Base-by-base conservation (phyloP, 129 eudicot species). In the Cynara cardunculus region DNA sequence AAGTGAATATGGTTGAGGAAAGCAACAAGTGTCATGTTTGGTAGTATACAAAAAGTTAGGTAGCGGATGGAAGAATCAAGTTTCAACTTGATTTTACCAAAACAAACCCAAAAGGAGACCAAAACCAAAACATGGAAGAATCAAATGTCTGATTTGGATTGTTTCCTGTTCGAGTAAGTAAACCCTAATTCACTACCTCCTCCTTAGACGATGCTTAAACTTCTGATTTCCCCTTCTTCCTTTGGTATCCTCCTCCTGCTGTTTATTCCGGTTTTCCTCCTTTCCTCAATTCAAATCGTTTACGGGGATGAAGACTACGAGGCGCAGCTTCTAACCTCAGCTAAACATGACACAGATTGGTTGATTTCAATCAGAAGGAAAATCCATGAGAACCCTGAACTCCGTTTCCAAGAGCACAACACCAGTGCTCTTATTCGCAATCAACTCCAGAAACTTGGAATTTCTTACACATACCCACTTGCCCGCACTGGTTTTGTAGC, bases 311-410 rank as follows among this genome's bases (percentile, higher is more conserved):
- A 88, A 79, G 78, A 71, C 21, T 86, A 87, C 59, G 65, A 71
- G 0, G 66, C 78, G 0, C 61, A 86, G 86, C 78, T 94, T 71
- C 56, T 94, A 26, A 78, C 25, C 9, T 79, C 87, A 31, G 94
- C 97, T 9, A 80, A 75, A 46, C 65, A 72, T 24, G 90, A 89
- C 27, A 84, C 72, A 83, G 91, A 89, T 70, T 94, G 98, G 98
- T 74, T 94, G 67, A 81, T 91, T 10, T 86, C 94, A 22, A 79
- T 89, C 44, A 88, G 98, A 69, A 88, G 98, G 75, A 87, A 75
- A 80, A 84, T 94, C 86, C 97, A 94, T 49, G 95, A 94, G 78
- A 59, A 91, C 88, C 98, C 93, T 75, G 98, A 94, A 74, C 93
- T 94, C 34, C 68, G 84, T 65, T 94, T 88, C 69, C 83, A 89